phyloP scores from a whole-genome alignment of 805 yeast genomes.

The Priceomyces fermenticarens region DNA sequence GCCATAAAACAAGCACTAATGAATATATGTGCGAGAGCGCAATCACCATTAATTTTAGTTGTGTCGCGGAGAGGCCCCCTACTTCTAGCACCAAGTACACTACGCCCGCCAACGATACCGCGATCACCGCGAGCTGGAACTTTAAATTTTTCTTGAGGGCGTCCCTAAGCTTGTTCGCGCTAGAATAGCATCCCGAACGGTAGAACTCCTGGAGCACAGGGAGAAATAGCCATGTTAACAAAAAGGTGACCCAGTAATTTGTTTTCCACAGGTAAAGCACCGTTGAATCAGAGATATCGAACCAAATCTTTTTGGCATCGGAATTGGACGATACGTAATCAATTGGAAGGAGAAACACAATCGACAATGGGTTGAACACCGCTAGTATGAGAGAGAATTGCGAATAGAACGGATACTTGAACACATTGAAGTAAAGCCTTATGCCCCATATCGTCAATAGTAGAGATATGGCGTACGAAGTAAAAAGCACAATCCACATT shows the following conservation, averaged over 20 bases:
- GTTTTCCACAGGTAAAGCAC: slow-evolving; percentile 66
- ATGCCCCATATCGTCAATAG: slow-evolving; percentile 29
- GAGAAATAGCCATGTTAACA: slow-evolving; percentile 72
- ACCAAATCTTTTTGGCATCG: slow-evolving; percentile 33
- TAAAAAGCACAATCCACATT: slow-evolving; percentile 26
- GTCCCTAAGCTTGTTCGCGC: slow-evolving; percentile 46
- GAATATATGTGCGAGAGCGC: slow-evolving; percentile 79
- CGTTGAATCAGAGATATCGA: slow-evolving; percentile 44
- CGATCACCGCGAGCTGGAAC: slow-evolving; percentile 58
- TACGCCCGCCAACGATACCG: slow-evolving; percentile 50
- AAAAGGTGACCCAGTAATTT: slow-evolving; percentile 77
- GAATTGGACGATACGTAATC: slow-evolving; percentile 61
- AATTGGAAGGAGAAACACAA: slow-evolving; percentile 68
- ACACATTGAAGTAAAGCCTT: slow-evolving; percentile 33
- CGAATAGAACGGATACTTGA: slow-evolving; percentile 38
- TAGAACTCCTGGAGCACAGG: slow-evolving; percentile 74
- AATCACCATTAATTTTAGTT: slow-evolving; percentile 64
- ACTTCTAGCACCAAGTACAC: slow-evolving; percentile 56
- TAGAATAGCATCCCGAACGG: slow-evolving; percentile 62
- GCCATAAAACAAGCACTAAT: slow-evolving; percentile 70
- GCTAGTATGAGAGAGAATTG: slow-evolving; percentile 52
- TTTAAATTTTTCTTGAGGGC: slow-evolving; percentile 55
- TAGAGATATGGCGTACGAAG: slow-evolving; percentile 27
- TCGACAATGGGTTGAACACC: slow-evolving; percentile 71
- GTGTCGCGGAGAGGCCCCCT: slow-evolving; percentile 52